A percentile compares a stretch with the other conserved stretches of the same genome.
phyloP scores from a whole-genome alignment of 1,139 yeast genomes.

The Yamadazyma diddensiae region DNA sequence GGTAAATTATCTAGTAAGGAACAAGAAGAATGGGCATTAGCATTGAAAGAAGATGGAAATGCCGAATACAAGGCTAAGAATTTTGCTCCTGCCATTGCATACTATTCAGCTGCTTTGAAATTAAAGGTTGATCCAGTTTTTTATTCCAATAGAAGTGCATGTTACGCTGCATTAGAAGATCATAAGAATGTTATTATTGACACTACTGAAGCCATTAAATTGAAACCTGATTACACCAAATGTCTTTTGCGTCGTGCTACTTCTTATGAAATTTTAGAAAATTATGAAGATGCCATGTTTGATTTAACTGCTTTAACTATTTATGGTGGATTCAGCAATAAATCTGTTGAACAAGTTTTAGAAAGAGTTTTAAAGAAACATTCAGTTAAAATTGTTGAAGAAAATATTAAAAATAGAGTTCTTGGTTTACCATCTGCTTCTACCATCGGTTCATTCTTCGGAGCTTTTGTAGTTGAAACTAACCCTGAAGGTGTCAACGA shows the following conservation, averaged over 20 bases:
- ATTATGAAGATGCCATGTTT: slow-evolving; percentile 81
- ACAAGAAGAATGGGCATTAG: slow-evolving; percentile 67
- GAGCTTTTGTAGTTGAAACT: slow-evolving; percentile 56
- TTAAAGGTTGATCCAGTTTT: slow-evolving; percentile 81
- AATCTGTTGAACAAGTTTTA: slow-evolving; percentile 73
- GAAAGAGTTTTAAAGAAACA: slow-evolving; percentile 85
- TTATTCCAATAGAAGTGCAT: slow-evolving; percentile 94
- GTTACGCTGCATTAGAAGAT: slow-evolving; percentile 79
- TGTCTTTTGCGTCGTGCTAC: slow-evolving; percentile 77
- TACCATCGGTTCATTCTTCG: slow-evolving; percentile 81
- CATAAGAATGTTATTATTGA: slow-evolving; percentile 83
- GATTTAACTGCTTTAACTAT: slow-evolving; percentile 85
- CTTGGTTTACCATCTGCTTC: slow-evolving; percentile 80
- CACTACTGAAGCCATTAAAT: slow-evolving; percentile 77
- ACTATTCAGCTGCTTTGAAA: slow-evolving; percentile 73
- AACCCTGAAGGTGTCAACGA: slow-evolving; percentile 51
- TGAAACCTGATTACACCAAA: slow-evolving; percentile 88
- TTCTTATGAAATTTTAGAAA: slow-evolving; percentile 79
- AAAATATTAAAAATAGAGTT: slow-evolving; percentile 49
- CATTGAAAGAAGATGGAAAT: slow-evolving; percentile 90
- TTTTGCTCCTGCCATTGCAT: slow-evolving; percentile 69
- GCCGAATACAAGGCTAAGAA: slow-evolving; percentile 68
- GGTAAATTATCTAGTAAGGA: slow-evolving; percentile 48
- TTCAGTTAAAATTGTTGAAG: slow-evolving; percentile 64
- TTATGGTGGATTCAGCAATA: slow-evolving; percentile 75